Conservation (phyloP, 208 protist species). For the Trypanosoma congolense region DNA sequence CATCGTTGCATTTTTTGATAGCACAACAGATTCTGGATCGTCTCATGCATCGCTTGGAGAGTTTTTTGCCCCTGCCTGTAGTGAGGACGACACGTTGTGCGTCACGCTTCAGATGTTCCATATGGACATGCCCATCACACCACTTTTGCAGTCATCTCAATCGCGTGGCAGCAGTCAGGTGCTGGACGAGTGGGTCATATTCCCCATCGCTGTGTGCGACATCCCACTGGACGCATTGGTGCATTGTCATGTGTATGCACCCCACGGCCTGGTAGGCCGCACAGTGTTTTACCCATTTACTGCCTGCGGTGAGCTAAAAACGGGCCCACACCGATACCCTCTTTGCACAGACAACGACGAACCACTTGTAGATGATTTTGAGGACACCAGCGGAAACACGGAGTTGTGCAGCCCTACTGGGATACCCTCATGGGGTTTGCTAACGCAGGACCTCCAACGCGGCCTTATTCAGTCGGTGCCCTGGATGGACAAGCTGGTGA, state of each 20-base stretch:
- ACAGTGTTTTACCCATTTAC: conserved; percentile 38
- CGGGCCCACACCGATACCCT: conserved; percentile 29
- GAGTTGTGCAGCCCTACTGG: not conserved
- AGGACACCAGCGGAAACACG: not conserved
- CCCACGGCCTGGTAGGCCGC: conserved; percentile 17
- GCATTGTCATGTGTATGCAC: conserved; percentile 36
- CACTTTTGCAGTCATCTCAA: conserved; percentile 39
- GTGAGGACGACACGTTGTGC: conserved; percentile 15
- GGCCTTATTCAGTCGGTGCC: conserved; percentile 48
- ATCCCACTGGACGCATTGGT: conserved; percentile 78
- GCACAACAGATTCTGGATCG: not conserved
- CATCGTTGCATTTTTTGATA: not conserved
- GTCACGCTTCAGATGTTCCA: conserved; percentile 56
- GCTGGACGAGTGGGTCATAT: conserved; percentile 41
- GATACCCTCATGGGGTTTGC: conserved; percentile 15
- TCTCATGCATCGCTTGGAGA: not conserved
- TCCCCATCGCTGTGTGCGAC: conserved; percentile 80
- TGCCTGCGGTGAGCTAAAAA: conserved; percentile 41
- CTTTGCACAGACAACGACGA: conserved; percentile 15
- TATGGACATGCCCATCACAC: conserved; percentile 52
- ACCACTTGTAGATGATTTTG: not conserved
- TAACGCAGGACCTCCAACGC: conserved; percentile 23
- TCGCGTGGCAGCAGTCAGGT: conserved; percentile 6
- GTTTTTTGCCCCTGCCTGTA: not conserved
- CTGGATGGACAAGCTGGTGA: conserved; percentile 75